These are phyloP conservation scores for Lipomyces spencermartinsiae DNA, from an alignment of 805 yeast genomes.

Conservation along the genomic window DNA sequence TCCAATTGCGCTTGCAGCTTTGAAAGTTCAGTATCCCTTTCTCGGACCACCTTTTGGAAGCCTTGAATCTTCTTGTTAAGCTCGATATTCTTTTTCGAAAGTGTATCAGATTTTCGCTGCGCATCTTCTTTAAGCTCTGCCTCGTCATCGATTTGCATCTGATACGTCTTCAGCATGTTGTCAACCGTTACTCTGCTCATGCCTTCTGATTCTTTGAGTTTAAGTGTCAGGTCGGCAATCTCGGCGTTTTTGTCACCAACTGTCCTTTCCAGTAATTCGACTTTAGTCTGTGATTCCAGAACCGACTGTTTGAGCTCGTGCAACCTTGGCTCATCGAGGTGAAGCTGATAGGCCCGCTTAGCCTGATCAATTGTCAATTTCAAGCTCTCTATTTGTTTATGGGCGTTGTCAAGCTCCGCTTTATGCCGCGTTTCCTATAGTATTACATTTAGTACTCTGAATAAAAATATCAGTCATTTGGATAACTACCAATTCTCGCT, in stretches of 20 bases:
- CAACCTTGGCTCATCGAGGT: not conserved
- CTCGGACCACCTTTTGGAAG: slow-evolving; percentile 12
- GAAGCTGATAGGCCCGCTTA: not conserved
- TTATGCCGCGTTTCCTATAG: not conserved
- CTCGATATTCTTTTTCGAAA: slow-evolving; percentile 20
- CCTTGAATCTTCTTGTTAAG: slow-evolving; percentile 13
- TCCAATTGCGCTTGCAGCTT: not conserved
- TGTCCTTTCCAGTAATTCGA: not conserved
- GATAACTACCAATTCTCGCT: not conserved
- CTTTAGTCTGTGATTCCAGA: slow-evolving; percentile 4
- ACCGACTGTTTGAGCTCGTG: slow-evolving; percentile 5
- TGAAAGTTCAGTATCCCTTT: slow-evolving; percentile 9
- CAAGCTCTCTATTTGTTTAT: slow-evolving; percentile 10
- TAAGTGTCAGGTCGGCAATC: not conserved
- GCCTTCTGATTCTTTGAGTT: not conserved
- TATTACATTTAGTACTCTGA: not conserved
- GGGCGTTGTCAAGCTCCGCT: slow-evolving; percentile 11
- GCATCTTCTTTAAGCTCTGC: slow-evolving; percentile 28
- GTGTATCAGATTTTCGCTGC: slow-evolving; percentile 24
- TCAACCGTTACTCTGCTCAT: not conserved
- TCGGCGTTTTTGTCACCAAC: not conserved
- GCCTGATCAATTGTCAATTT: slow-evolving; percentile 4
- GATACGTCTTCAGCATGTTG: not conserved
- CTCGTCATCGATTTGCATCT: slow-evolving; percentile 24
- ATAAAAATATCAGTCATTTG: not conserved